Evolutionary conservation across 306 rosid genomes (phyloP).

Genomic region (Sophora flavescens): DNA sequence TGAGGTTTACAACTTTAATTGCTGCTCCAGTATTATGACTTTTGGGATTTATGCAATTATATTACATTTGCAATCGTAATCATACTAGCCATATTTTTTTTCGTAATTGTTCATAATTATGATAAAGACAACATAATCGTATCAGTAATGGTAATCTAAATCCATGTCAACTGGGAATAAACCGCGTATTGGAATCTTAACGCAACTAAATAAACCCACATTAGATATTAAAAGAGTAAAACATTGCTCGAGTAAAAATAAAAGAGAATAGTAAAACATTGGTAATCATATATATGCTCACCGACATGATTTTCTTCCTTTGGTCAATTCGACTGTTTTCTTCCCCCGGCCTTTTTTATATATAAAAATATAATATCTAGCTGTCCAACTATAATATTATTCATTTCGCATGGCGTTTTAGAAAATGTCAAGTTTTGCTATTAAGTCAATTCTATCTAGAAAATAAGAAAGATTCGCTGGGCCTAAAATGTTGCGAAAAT

Average conservation of each 20-base stretch:
- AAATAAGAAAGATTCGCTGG: neutral
- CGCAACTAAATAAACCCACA: too few species aligned
- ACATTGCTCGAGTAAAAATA: too few species aligned
- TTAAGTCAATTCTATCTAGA: slow-evolving; percentile 2
- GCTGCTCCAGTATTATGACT: too few species aligned
- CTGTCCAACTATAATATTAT: neutral
- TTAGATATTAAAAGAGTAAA: too few species aligned
- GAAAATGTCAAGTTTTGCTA: neutral
- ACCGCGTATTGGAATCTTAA: neutral
- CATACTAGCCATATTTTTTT: too few species aligned
- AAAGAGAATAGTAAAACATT: neutral
- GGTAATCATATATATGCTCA: slow-evolving; percentile 41
- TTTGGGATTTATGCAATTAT: too few species aligned
- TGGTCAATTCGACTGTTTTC: slow-evolving; percentile 7
- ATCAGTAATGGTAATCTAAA: too few species aligned
- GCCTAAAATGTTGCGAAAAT: neutral
- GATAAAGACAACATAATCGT: too few species aligned
- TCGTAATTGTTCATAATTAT: too few species aligned
- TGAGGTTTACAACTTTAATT: too few species aligned
- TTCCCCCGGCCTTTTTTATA: too few species aligned
- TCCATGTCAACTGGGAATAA: neutral
- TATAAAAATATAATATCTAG: neutral
- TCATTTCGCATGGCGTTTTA: neutral
- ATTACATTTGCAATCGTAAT: too few species aligned
- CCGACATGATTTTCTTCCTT: slow-evolving; percentile 32